These are phyloP conservation scores for Hondaea fermentalgiana DNA, from an alignment of 108 stramenopile genomes.

Conservation along the genomic window DNA sequence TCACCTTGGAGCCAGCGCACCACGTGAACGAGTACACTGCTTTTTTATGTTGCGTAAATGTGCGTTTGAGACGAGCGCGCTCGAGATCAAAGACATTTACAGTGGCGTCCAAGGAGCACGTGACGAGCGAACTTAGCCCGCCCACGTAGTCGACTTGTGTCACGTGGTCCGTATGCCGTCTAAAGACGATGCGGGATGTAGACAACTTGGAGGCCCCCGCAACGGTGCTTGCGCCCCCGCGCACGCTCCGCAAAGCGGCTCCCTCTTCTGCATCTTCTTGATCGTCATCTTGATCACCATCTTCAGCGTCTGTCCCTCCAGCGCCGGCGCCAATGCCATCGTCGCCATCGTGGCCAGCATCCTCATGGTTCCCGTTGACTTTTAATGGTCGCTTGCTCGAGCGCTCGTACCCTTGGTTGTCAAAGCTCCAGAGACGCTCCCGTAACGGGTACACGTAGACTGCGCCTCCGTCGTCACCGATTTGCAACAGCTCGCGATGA, in stretches of 20 bases:
- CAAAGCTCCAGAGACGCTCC: background rate
- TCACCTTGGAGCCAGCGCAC: slow-evolving; percentile 6
- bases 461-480: slow-evolving; percentile 14
- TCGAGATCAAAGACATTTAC: slow-evolving; percentile 32
- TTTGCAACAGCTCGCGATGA: background rate
- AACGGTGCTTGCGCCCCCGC: background rate
- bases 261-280: background rate
- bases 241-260: background rate
- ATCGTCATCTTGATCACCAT: background rate
- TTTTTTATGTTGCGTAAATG: slow-evolving; percentile 27
- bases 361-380: background rate
- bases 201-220: background rate
- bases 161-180: background rate
- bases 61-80: slow-evolving; percentile 18
- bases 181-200: background rate
- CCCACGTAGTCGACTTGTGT: slow-evolving; percentile 20
- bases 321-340: background rate
- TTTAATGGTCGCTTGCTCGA: background rate
- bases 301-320: background rate
- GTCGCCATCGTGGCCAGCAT: background rate
- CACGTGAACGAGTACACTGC: slow-evolving; percentile 36
- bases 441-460: background rate
- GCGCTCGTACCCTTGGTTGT: background rate
- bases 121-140: slow-evolving; percentile 18
- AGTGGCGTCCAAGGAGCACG: slow-evolving; percentile 27